Conservation (phyloP, 768 basidiomycete genomes). For the Amylocystis lapponica region DNA sequence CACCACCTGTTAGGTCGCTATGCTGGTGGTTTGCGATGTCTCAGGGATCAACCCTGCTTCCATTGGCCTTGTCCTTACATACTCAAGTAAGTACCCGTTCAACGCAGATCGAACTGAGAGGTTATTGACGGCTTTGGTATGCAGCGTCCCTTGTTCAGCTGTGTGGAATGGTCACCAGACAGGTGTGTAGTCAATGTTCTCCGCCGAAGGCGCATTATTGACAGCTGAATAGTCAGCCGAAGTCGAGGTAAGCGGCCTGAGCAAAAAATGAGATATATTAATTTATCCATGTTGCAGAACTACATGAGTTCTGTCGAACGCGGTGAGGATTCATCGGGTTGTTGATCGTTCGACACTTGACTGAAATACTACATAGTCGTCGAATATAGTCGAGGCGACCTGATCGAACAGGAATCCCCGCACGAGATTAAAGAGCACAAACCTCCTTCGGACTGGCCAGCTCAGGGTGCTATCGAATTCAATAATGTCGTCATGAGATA, state of each 20-base stretch:
- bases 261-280: too few species aligned
- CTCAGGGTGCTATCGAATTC: constrained; percentile 54
- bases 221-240: constrained; percentile 49
- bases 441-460: constrained; percentile 61
- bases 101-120: not conserved
- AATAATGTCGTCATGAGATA: constrained; percentile 57
- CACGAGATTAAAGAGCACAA: constrained; percentile 51
- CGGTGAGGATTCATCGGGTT: constrained; percentile 26
- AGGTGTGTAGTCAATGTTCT: constrained; percentile 17
- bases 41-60: constrained; percentile 58
- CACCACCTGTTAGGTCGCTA: constrained; percentile 46
- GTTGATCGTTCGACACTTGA: not conserved
- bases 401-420: constrained; percentile 59
- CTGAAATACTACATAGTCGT: constrained; percentile 30
- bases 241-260: constrained; percentile 41
- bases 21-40: constrained; percentile 55
- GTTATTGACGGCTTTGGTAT: not conserved
- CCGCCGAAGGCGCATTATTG: not conserved
- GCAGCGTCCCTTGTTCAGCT: constrained; percentile 46
- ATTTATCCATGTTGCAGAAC: constrained; percentile 31
- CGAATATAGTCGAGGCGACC: constrained; percentile 45
- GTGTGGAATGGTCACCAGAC: constrained; percentile 49
- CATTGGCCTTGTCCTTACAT: constrained; percentile 69
- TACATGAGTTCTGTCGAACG: constrained; percentile 65
- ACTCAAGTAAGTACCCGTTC: constrained; percentile 38